phyloP scores from a whole-genome alignment of 2,329 filamentous ascomycete genomes.

The Neopestalotiopsis clavispora region DNA sequence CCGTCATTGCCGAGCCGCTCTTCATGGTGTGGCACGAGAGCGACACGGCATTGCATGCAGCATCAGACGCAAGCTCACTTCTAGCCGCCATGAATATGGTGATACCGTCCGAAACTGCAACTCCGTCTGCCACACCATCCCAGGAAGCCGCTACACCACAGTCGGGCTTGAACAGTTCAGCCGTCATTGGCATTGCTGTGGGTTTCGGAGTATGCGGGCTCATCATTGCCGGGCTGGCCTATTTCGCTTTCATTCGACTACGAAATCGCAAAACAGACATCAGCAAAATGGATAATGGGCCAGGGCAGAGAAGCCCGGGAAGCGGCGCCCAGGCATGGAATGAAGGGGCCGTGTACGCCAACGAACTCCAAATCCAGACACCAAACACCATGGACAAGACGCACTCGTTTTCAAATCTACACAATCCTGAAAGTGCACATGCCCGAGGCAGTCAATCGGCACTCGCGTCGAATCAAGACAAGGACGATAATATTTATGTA shows the following conservation, averaged over 20 bases:
- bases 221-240: background rate
- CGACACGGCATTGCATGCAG: conserved; percentile 14
- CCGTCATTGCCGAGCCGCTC: conserved; percentile 15
- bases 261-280: background rate
- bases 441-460: background rate
- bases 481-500: background rate
- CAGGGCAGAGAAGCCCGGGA: background rate
- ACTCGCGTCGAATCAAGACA: background rate
- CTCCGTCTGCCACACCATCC: background rate
- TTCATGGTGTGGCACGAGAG: conserved; percentile 19
- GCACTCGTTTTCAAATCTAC: background rate
- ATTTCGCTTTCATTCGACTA: conserved; percentile 10
- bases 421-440: background rate
- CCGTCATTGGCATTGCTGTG: conserved; percentile 7
- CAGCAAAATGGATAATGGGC: background rate
- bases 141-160: background rate
- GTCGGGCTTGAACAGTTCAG: background rate
- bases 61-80: conserved; percentile 16
- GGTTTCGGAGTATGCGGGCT: conserved; percentile 14
- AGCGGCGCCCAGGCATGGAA: background rate
- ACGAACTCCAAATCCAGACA: background rate
- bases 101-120: background rate
- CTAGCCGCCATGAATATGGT: conserved; percentile 15
- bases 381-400: background rate
- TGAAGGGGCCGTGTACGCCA: background rate